phyloP scores from a whole-genome alignment of 495 filamentous ascomycete genomes.

The Penicillium bovifimosum region DNA sequence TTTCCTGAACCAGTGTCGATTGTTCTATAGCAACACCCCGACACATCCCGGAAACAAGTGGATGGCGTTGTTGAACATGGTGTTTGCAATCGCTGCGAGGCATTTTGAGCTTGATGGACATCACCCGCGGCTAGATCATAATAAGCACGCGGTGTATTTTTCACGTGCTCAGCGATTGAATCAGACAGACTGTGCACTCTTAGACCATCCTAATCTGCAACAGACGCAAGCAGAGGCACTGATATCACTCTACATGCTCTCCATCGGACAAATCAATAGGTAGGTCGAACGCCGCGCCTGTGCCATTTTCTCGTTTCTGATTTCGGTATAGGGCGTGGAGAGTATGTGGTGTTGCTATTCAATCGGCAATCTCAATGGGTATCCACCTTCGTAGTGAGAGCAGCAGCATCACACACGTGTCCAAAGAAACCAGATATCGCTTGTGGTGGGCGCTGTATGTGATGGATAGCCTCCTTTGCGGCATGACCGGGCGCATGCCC shows the following conservation, averaged over 20 bases:
- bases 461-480: conserved; percentile 49
- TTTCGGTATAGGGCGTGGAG: not conserved
- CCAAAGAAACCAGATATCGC: conserved; percentile 36
- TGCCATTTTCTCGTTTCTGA: not conserved
- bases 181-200: not conserved
- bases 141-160: not conserved
- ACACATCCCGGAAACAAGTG: conserved; percentile 39
- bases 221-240: not conserved
- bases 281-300: not conserved
- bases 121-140: not conserved
- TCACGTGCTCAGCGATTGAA: not conserved
- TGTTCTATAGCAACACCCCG: conserved; percentile 22
- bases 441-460: conserved; percentile 48
- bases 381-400: conserved; percentile 54
- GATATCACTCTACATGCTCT: conserved; percentile 2
- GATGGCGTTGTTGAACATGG: conserved; percentile 53
- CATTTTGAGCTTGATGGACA: not conserved
- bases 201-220: conserved; percentile 1
- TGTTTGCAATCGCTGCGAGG: conserved; percentile 51
- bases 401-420: conserved; percentile 30
- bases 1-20: conserved; percentile 32
- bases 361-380: conserved; percentile 50
- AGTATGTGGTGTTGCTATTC: conserved; percentile 47
- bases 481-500: conserved; percentile 54
- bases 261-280: conserved; percentile 1